Evolutionary conservation across 164 flowering plant genomes (phyloP), one percentile per base, ranked within the genome.

Genomic region (Cinnamomum micranthum): DNA sequence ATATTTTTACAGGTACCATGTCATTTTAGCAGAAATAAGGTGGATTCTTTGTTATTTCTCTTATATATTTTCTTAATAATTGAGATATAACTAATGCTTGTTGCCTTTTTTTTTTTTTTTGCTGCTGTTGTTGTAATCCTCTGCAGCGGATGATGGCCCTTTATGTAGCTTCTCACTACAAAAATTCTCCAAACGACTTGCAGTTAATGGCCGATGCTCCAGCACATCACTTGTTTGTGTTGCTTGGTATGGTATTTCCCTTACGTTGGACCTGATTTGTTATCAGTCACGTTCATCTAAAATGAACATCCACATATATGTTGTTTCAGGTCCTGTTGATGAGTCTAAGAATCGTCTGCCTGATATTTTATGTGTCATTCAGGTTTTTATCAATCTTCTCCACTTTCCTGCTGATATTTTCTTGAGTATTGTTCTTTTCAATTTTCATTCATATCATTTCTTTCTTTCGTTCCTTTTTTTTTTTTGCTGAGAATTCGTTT

Each of bases 151-250:
- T 94, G 97, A 94, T 96, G 99, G 93, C 97, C 24, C 87, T 96
- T 15, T 96, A 90, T 85, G 98, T 96, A 81, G 87, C 99, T 69
- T 96, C 99, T 71, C 98, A 96, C 82, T 96, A 96, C 80, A 94
- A 94, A 77, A 96, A 92, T 79, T 94, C 99, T 75, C 99, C 99
- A 25, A 92, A 94, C 82, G 99, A 96, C 82, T 77, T 96, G 65
- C 99, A 92, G 86, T 68, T 94, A 79, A 86, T 94, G 94, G 97
- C 98, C 50, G 98, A 96, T 86, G 99, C 99, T 77, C 98, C 99
- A 60, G 98, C 97, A 13, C 99, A 96, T 79, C 99, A 96, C 82
- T 83, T 96, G 81, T 96, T 96, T 85, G 98, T 96, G 71, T 84
- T 96, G 74, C 94, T 96, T 71, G 99, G 99, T 96, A 88, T 71